Evolutionary conservation across 2,329 filamentous ascomycete species (phyloP).

Genomic region (Pseudogymnoascus sp.): DNA sequence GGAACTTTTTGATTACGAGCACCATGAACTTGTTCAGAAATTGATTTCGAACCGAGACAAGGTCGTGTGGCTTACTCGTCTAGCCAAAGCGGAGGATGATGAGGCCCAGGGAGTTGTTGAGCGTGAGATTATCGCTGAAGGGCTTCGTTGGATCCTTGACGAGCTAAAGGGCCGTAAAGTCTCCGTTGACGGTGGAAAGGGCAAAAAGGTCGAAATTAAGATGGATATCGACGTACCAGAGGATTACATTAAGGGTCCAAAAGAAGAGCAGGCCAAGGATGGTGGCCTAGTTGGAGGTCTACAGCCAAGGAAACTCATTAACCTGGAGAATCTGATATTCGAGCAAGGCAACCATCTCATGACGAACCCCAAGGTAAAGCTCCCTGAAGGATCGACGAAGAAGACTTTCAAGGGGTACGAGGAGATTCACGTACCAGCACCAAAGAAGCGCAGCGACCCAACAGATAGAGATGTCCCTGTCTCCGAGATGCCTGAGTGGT

Average conservation of each 20-base stretch:
- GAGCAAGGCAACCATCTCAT: constrained; percentile 98
- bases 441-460: constrained; percentile 78
- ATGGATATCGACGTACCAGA: constrained; percentile 83
- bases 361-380: constrained; percentile 94
- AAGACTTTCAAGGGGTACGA: constrained; percentile 96
- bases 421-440: constrained; percentile 92
- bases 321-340: constrained; percentile 92
- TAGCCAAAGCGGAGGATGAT: constrained; percentile 75
- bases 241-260: constrained; percentile 46
- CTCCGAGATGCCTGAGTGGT: constrained; percentile 87
- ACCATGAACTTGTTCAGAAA: constrained; percentile 86
- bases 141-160: constrained; percentile 77
- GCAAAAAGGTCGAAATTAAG: constrained; percentile 76
- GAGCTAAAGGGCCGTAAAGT: constrained; percentile 72
- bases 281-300: constrained; percentile 72
- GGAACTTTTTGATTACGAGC: constrained; percentile 96
- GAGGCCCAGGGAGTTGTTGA: constrained; percentile 72
- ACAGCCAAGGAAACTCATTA: constrained; percentile 80
- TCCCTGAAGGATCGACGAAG: constrained; percentile 93
- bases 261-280: constrained; percentile 50
- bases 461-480: constrained; percentile 78
- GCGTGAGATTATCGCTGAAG: constrained; percentile 84
- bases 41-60: constrained; percentile 89
- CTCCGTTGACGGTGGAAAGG: constrained; percentile 48
- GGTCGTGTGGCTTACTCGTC: constrained; percentile 88